Base-by-base conservation (phyloP, 148 eudicot genomes). In the Cornus florida region DNA sequence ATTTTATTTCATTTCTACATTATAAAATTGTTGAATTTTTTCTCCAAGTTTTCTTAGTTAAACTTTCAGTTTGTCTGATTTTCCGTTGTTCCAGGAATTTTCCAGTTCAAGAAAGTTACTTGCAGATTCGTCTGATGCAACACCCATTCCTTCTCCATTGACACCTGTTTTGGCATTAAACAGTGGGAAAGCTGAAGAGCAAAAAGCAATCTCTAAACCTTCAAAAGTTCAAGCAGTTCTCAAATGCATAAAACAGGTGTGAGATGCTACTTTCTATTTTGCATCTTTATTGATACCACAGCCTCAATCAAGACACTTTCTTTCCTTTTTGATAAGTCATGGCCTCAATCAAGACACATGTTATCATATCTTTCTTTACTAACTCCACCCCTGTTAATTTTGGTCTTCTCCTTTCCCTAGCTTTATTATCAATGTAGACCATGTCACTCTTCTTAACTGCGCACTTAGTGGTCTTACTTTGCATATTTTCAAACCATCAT, bases 191-290 rank as follows among this genome's bases (percentile, higher is more conserved):
- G 65, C 86, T 75, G 92, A 91, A 87, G 83, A 87, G 76, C 89
- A 93, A 85, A 86, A 89, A 78, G 90, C 84, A 75, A 84, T 89
- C 76, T 78, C 89, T 75, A 95, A 93, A 83, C 91, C 93, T 84
- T 83, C 87, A 43, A 93, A 81, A 81, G 94, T 93, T 72, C 97
- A 90, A 83, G 98, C 98, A 23, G 78, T 95, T 75, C 72, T 95
- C 23, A 95, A 95, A 82, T 86, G 86, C 77, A 93, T 95, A 79
- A 94, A 90, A 79, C 96, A 92, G 92, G 98, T 92, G 82, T 9
- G 75, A 65, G 14, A 33, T 57, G 41, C 50, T 14, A 41, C 68
- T 66, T 73, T 20, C 10, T 53, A 13, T 74, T 75, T 72, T 35
- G 60, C 20, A n/a, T 76, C 70, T 65, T 39, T 39, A 28, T 7